phyloP scores from a whole-genome alignment of 2,329 filamentous ascomycete species.

The Diaporthe capsici region DNA sequence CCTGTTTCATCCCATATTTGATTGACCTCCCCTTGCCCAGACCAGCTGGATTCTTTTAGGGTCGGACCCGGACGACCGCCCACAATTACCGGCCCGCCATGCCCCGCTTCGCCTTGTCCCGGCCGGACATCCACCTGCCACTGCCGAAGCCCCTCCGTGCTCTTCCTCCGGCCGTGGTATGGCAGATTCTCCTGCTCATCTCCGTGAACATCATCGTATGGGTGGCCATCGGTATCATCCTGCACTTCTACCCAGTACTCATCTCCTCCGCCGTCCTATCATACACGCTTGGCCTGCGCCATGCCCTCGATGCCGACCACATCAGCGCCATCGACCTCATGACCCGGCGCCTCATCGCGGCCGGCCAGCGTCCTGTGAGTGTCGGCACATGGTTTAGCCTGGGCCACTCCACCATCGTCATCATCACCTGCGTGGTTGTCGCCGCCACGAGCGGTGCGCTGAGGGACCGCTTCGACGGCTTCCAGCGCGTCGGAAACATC shows the following conservation, averaged over 20 bases:
- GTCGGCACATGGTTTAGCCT: conserved; percentile 96
- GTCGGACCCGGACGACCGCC: neutral
- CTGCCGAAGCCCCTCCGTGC: conserved; percentile 49
- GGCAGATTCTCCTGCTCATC: conserved; percentile 66
- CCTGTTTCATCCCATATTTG: neutral
- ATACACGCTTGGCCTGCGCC: conserved; percentile 89
- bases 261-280: conserved; percentile 86
- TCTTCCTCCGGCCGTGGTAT: conserved; percentile 53
- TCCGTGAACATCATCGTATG: conserved; percentile 68
- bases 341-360: conserved; percentile 89
- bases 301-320: conserved; percentile 98
- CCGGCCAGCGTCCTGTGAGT: conserved; percentile 87
- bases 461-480: conserved; percentile 83
- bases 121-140: conserved; percentile 40
- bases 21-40: neutral
- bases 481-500: conserved; percentile 85
- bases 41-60: neutral
- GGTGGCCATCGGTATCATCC: conserved; percentile 66
- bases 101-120: conserved; percentile 40
- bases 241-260: conserved; percentile 70
- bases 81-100: conserved; percentile 33
- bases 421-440: conserved; percentile 91
- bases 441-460: conserved; percentile 91
- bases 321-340: conserved; percentile 90
- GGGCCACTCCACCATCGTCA: conserved; percentile 92